A percentile compares a stretch with the other conserved stretches of the same genome.
phyloP scores from a whole-genome alignment of 805 yeast genomes.

The Gaillardinia entomophila region DNA sequence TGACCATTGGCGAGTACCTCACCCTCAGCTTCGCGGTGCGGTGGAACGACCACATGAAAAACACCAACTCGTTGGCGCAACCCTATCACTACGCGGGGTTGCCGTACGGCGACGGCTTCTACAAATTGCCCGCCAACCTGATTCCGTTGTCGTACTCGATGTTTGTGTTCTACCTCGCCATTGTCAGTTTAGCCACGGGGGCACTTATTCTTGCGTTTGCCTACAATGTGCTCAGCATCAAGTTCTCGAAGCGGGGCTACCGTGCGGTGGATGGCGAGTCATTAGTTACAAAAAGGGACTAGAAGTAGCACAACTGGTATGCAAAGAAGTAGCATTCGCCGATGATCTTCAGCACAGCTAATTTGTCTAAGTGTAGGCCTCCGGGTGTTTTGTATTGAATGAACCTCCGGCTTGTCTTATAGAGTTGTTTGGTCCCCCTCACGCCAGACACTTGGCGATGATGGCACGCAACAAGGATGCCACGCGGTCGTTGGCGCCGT shows the following conservation, averaged over 20 bases:
- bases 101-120: slow-evolving; percentile 37
- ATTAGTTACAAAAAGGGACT: slow-evolving; percentile 11
- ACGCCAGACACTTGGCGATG: slow-evolving; percentile 33
- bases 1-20: slow-evolving; percentile 60
- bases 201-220: slow-evolving; percentile 17
- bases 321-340: no score
- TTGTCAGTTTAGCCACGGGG: slow-evolving; percentile 17
- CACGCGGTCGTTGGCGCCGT: slow-evolving; percentile 18
- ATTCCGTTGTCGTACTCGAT: slow-evolving; percentile 21
- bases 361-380: no score
- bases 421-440: no score
- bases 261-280: slow-evolving; percentile 19
- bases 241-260: slow-evolving; percentile 12
- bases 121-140: slow-evolving; percentile 27
- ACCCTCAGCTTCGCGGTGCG: slow-evolving; percentile 52
- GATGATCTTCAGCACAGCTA: no score
- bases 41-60: slow-evolving; percentile 42
- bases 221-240: slow-evolving; percentile 16
- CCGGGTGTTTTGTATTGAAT: no score
- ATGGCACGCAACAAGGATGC: slow-evolving; percentile 32
- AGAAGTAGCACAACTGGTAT: no score
- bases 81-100: slow-evolving; percentile 9
- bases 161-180: slow-evolving; percentile 13
- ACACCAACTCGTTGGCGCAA: slow-evolving; percentile 10
- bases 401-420: no score